Base-by-base conservation (phyloP, 2,329 filamentous ascomycete species). In the Lojkania enalia region DNA sequence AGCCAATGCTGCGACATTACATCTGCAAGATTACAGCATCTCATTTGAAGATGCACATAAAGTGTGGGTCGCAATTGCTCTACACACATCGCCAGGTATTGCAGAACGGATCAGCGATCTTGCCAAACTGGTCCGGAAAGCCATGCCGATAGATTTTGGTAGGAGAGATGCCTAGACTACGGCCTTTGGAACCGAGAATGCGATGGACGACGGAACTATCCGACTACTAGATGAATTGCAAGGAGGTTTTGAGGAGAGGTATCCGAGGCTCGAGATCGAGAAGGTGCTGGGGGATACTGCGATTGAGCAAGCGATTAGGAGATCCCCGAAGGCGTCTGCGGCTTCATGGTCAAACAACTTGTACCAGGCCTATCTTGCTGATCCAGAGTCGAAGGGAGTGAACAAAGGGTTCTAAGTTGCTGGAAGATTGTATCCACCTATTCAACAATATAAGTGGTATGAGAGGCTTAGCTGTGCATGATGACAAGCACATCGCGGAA, bases 41-140 rank as follows among this genome's bases (percentile, higher is more conserved):
- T 42, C 44, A 11, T 49, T 58, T 4, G 43, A 56, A 2, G 64
- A 71, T 19, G 55, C 54, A 11, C 68, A 71, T 21, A 60, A 71
- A n/a, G 70, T 74, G 14, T 76, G 74, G 73, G 67, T 63, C 5
- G 72, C 73, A 0, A 75, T 77, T 39, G 71, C 74, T 0, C 50
- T 73, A 21, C 74, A 77, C 44, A 75, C 70, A 1, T 69, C 63
- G n/a, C 68, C 70, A 2, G 66, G 69, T 0, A 72, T 77, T 38
- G 73, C 71, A n/a, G 71, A 76, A 51, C 58, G 71, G 1, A 75
- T 76, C 30, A 57, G 62, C 20, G 57, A 68, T 13, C 54, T 76
- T 29, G 57, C 70, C 4, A 52, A 63, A 13, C 44, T 74, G 3
- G 63, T 76, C 19, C 54, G 71, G 11, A 35, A 60, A 21, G 73